These are phyloP conservation scores for Bondarzewia mesenterica DNA, from an alignment of 1,284 basidiomycete genomes.

Conservation along the genomic window DNA sequence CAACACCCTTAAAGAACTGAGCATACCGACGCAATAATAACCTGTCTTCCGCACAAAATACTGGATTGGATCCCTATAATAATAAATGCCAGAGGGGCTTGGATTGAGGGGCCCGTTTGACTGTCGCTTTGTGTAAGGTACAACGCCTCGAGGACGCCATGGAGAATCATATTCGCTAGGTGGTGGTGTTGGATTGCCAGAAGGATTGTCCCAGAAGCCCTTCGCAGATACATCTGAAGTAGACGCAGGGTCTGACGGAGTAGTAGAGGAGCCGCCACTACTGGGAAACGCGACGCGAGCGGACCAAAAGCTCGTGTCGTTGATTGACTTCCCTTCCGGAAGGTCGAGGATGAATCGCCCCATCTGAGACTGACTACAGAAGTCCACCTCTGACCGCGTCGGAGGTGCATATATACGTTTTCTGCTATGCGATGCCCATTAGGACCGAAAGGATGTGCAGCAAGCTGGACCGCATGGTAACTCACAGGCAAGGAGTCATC, in stretches of 20 bases:
- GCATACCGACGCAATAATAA: constrained; percentile 90
- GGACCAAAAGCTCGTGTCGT: constrained; percentile 76
- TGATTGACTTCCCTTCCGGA: constrained; percentile 48
- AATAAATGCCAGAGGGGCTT: constrained; percentile 39
- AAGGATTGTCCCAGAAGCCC: constrained; percentile 52
- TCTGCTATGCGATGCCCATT: constrained; percentile 42
- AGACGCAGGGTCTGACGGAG: constrained; percentile 1
- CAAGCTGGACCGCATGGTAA: constrained; percentile 9
- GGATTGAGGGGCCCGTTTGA: constrained; percentile 28
- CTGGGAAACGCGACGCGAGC: constrained; percentile 52
- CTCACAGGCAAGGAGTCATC: constrained; percentile 64
- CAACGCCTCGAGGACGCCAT: constrained; percentile 29
- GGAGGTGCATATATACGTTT: constrained; percentile 87
- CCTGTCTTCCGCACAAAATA: constrained; percentile 86
- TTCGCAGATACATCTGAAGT: constrained; percentile 16
- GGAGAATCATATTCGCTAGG: constrained; percentile 33
- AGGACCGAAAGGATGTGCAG: constrained; percentile 10
- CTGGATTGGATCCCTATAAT: constrained; percentile 57
- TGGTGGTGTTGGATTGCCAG: constrained; percentile 48
- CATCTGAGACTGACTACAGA: constrained; percentile 63
- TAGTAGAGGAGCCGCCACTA: constrained; percentile 10
- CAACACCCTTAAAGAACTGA: not conserved
- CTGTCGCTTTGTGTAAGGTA: constrained; percentile 20
- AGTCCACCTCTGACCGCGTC: constrained; percentile 59
- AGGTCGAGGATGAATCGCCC: constrained; percentile 82